Base-by-base conservation (phyloP, 2,329 filamentous ascomycete genomes). In the Xylogone sp. region DNA sequence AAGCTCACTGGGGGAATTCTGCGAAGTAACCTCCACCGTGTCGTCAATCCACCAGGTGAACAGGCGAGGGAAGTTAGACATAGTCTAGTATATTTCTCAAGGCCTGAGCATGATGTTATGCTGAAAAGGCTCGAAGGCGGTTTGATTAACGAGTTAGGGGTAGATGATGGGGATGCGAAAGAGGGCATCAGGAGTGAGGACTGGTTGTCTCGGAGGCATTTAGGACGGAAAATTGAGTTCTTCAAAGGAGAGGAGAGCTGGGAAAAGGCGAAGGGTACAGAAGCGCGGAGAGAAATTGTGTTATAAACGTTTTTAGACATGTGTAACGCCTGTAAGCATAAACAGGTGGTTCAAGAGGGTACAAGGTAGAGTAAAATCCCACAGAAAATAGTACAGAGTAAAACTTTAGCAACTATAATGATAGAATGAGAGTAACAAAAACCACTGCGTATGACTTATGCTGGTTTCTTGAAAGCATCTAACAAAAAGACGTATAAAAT, bases 41-140 rank as follows among this genome's bases (percentile, higher is more conserved):
- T 81, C 20, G 72, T 74, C 9, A 66, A 68, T 22, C 71, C 78
- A 34, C 75, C 76, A 0, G 75, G 75, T 0, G 59, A 62, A 10
- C 78, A 81, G 60, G 68, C 62, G 3, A 61, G 66, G n/a, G 53
- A 50, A 16, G 71, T 68, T 19, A 64, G 78, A 49, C 75, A 73
- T 58, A 78, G 75, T 62, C 56, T 81, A n/a, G 76, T 79, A 20
- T 80, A 79, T 57, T 80, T 81, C 61, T 67, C 70, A 21, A 58
- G 78, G 54, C 76, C 77, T 3, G 74, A 73, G 58, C 34, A 39
- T 16, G 34, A 39, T 39, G 34, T 39, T 18, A 39, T 39, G 10
- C 34, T 39, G 13, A 39, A 39, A 16, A 39, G 8, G 34, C 34
- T 39, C 4, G 34, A 39, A 39, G 34, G 34, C 12, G n/a, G 34